Evolutionary conservation across 768 basidiomycete species (phyloP).

Genomic region (Lanmaoa pseudosensibilis): DNA sequence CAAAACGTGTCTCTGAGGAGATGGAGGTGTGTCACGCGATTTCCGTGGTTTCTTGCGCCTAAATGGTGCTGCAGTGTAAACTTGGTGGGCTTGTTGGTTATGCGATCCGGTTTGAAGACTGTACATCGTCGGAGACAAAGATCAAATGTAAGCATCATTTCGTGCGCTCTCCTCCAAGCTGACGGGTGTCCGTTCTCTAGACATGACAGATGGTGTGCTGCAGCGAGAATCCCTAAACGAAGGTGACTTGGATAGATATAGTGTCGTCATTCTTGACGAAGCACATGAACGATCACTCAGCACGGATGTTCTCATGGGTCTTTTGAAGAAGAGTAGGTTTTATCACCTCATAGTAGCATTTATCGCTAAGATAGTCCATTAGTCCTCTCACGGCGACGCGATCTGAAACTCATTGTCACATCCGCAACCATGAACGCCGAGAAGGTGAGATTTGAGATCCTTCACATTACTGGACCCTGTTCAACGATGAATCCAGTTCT

Average conservation of each 20-base stretch:
- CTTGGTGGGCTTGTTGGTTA: conserved; percentile 92
- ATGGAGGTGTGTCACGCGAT: conserved; percentile 72
- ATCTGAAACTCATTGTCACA: conserved; percentile 95
- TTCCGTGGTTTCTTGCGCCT: background rate
- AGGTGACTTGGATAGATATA: conserved; percentile 96
- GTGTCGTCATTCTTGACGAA: conserved; percentile 97
- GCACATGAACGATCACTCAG: conserved; percentile 97
- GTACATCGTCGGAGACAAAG: conserved; percentile 89
- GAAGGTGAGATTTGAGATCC: conserved; percentile 56
- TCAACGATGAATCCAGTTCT: conserved; percentile 65
- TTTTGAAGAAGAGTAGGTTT: conserved; percentile 82
- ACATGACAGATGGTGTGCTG: conserved; percentile 98
- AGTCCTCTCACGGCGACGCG: conserved; percentile 87
- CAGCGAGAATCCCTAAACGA: conserved; percentile 98
- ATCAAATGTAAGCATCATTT: conserved; percentile 80
- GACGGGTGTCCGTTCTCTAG: conserved; percentile 39
- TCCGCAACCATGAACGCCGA: conserved; percentile 99
- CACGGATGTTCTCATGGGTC: conserved; percentile 97
- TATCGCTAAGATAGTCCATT: conserved; percentile 5
- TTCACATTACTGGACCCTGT: background rate
- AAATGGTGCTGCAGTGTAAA: conserved; percentile 58
- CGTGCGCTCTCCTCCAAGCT: background rate
- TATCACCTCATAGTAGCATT: background rate
- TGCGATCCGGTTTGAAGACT: conserved; percentile 98
- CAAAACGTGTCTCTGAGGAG: conserved; percentile 99